Percentiles rank a stretch among this genome's conserved stretches.
Conservation (phyloP, 2,329 filamentous ascomycete genomes). For the Sphaceloma murrayae region DNA sequence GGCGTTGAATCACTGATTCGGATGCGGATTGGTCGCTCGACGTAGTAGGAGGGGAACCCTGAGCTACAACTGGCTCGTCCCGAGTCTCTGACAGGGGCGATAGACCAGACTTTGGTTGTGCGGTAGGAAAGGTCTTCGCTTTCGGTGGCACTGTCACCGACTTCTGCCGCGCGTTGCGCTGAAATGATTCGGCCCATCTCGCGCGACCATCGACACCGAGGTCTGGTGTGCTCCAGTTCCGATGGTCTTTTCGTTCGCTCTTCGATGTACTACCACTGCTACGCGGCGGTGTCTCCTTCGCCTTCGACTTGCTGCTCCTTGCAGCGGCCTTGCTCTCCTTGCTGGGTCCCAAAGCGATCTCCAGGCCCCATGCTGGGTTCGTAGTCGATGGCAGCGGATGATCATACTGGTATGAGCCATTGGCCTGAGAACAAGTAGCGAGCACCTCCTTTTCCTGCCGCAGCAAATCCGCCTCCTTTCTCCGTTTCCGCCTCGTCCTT, state of each 20-base stretch:
- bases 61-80: not conserved
- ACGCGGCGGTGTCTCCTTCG: slow-evolving; percentile 34
- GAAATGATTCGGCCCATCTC: slow-evolving; percentile 23
- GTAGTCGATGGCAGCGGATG: slow-evolving; percentile 78
- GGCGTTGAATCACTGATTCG: slow-evolving; percentile 33
- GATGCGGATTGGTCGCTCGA: not conserved
- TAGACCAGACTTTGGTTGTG: not conserved
- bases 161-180: slow-evolving; percentile 45
- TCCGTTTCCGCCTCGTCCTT: slow-evolving; percentile 58
- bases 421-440: slow-evolving; percentile 14
- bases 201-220: slow-evolving; percentile 13
- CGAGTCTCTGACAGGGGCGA: not conserved
- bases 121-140: slow-evolving; percentile 9
- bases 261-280: slow-evolving; percentile 17
- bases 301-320: slow-evolving; percentile 35
- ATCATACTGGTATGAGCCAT: slow-evolving; percentile 46
- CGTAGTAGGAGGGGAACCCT: slow-evolving; percentile 6
- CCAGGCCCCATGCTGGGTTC: slow-evolving; percentile 80
- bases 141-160: not conserved
- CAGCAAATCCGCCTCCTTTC: slow-evolving; percentile 59
- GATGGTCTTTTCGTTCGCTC: slow-evolving; percentile 11
- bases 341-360: slow-evolving; percentile 68
- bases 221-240: slow-evolving; percentile 4
- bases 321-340: slow-evolving; percentile 19
- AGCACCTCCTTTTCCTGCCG: slow-evolving; percentile 55